A percentile compares a stretch with the other conserved stretches of the same genome.
Evolutionary conservation across 306 rosid species (phyloP).

Genomic region (Fragaria ananassa): DNA sequence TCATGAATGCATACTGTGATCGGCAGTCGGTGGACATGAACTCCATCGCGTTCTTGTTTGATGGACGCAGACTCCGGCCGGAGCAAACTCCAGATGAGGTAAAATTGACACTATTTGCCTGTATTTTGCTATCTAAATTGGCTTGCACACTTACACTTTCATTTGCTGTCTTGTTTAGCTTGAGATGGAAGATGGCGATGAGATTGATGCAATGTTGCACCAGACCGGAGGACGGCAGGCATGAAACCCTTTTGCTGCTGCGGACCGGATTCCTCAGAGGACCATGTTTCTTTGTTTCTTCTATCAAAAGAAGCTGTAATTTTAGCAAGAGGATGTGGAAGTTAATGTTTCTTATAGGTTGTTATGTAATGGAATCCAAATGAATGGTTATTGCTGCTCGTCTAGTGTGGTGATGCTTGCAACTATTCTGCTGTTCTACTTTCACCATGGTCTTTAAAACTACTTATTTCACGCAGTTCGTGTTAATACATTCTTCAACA

Average conservation of each 20-base stretch:
- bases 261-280: background rate
- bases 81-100: constrained; percentile 76
- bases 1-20: constrained; percentile 64
- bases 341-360: background rate
- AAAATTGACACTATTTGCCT: background rate
- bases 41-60: constrained; percentile 70
- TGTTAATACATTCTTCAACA: background rate
- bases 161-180: constrained; percentile 29
- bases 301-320: background rate
- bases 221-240: constrained; percentile 48
- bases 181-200: constrained; percentile 55
- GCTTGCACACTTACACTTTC: background rate
- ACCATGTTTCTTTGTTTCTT: background rate
- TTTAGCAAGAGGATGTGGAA: background rate
- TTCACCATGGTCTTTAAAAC: background rate
- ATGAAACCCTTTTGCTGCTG: background rate
- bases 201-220: constrained; percentile 53
- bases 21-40: constrained; percentile 47
- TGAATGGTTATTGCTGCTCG: background rate
- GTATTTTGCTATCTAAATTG: background rate
- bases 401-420: background rate
- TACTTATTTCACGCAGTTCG: background rate
- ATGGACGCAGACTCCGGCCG: constrained; percentile 55
- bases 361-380: background rate
- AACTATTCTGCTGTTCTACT: background rate